These are phyloP conservation scores for Conoideocrella luteorostrata DNA, from an alignment of 2,329 filamentous ascomycete genomes.

Conservation along the genomic window DNA sequence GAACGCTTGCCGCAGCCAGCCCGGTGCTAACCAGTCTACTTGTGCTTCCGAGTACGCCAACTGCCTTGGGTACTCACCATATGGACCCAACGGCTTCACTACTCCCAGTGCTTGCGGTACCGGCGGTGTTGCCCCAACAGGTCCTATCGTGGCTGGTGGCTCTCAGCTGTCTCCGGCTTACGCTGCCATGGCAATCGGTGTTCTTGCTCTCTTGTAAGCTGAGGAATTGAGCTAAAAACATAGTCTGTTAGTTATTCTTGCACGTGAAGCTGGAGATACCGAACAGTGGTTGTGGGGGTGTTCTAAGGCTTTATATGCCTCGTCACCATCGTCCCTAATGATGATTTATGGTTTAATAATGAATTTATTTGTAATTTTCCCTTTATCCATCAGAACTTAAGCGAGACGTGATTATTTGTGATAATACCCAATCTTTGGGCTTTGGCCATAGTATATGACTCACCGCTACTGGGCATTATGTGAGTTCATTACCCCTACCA, in stretches of 20 bases:
- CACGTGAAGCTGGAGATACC: too few relatives aligned
- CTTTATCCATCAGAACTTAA: too few relatives aligned
- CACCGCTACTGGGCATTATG: too few relatives aligned
- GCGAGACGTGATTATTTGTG: too few relatives aligned
- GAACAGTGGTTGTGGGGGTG: neutral
- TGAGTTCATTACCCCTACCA: too few relatives aligned
- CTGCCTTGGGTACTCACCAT: slow-evolving; percentile 5
- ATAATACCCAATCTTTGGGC: too few relatives aligned
- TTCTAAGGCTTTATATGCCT: too few relatives aligned
- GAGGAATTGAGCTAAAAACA: neutral
- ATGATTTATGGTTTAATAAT: too few relatives aligned
- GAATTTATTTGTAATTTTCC: too few relatives aligned
- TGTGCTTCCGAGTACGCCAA: slow-evolving; percentile 4
- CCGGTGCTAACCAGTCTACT: neutral
- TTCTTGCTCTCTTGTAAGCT: neutral
- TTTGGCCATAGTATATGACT: too few relatives aligned
- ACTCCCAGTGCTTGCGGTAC: slow-evolving; percentile 1
- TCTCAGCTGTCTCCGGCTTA: slow-evolving; percentile 3
- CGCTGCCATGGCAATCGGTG: slow-evolving; percentile 4
- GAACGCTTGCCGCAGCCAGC: neutral
- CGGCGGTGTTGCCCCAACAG: neutral
- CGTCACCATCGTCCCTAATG: too few relatives aligned
- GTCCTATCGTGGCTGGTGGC: neutral
- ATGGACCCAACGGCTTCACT: neutral
- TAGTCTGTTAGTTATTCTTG: neutral